These are phyloP conservation scores for Kalanchoe fedtschenkoi DNA, from an alignment of 164 flowering plant genomes.

Conservation along the genomic window DNA sequence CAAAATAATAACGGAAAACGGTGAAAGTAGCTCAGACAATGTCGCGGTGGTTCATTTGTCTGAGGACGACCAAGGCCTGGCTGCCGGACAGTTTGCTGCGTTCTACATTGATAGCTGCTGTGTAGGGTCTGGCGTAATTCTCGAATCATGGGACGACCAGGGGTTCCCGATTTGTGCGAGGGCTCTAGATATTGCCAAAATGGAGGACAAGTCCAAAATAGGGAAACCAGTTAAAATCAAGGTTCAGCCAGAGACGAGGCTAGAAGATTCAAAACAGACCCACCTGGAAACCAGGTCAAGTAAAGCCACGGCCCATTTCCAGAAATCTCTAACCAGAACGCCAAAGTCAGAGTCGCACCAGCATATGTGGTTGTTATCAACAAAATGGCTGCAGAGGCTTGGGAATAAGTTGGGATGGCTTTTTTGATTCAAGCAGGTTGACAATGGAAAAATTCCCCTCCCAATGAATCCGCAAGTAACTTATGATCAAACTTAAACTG, in stretches of 20 bases:
- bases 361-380: constrained; percentile 5
- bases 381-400: constrained; percentile 23
- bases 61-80: constrained; percentile 90
- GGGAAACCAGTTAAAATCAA: constrained; percentile 83
- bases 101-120: constrained; percentile 58
- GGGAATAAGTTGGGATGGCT: constrained; percentile 18
- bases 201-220: constrained; percentile 74
- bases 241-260: constrained; percentile 29
- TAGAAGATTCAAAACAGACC: constrained; percentile 5
- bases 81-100: constrained; percentile 94
- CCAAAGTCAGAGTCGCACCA: constrained; percentile 7
- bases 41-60: constrained; percentile 54
- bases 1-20: constrained; percentile 35
- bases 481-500: not conserved
- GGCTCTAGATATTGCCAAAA: constrained; percentile 67
- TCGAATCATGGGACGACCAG: constrained; percentile 84
- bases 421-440: constrained; percentile 11
- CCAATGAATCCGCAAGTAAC: no score
- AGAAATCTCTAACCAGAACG: not conserved
- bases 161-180: constrained; percentile 70
- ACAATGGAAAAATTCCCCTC: not conserved
- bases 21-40: constrained; percentile 24
- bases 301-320: constrained; percentile 5
- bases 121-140: constrained; percentile 82
- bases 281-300: constrained; percentile 9